A percentile compares a stretch with the other conserved stretches of the same genome.
phyloP scores from a whole-genome alignment of 805 yeast species.

The Kockiozyma suomiensis region DNA sequence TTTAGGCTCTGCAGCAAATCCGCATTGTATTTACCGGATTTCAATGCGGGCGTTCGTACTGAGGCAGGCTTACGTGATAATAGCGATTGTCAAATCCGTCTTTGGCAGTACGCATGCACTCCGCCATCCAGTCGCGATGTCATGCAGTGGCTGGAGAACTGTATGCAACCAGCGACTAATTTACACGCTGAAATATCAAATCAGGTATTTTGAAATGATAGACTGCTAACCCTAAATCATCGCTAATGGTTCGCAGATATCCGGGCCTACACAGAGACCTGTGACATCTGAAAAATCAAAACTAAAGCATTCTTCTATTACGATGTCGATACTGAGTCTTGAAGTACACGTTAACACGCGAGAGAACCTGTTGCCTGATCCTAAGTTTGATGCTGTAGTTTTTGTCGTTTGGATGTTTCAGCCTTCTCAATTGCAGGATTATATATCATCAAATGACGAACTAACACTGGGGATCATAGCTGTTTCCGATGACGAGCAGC shows the following conservation, averaged over 20 bases:
- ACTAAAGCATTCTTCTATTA: conserved; percentile 28
- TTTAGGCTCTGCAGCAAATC: conserved; percentile 52
- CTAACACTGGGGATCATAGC: conserved; percentile 29
- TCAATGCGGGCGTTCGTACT: conserved; percentile 22
- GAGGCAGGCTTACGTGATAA: conserved; percentile 12
- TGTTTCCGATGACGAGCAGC: conserved; percentile 39
- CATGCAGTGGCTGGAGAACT: conserved; percentile 40
- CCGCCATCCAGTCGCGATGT: conserved; percentile 56
- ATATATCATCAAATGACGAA: not conserved
- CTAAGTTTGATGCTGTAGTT: conserved; percentile 57
- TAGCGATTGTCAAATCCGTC: conserved; percentile 7
- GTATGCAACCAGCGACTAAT: not conserved
- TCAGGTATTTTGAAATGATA: not conserved
- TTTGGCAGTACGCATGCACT: conserved; percentile 45
- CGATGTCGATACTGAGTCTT: conserved; percentile 58
- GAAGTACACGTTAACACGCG: conserved; percentile 69
- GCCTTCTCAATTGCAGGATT: conserved; percentile 7
- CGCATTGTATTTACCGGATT: conserved; percentile 40
- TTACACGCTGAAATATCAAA: not conserved
- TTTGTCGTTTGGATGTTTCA: conserved; percentile 64
- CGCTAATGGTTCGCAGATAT: conserved; percentile 31
- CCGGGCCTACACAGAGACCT: conserved; percentile 29
- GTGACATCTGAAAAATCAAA: conserved; percentile 32
- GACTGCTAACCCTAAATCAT: not conserved
- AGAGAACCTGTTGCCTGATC: conserved; percentile 61